Base-by-base conservation (phyloP, 176 grass and related monocot genomes). In the Melocanna baccifera region DNA sequence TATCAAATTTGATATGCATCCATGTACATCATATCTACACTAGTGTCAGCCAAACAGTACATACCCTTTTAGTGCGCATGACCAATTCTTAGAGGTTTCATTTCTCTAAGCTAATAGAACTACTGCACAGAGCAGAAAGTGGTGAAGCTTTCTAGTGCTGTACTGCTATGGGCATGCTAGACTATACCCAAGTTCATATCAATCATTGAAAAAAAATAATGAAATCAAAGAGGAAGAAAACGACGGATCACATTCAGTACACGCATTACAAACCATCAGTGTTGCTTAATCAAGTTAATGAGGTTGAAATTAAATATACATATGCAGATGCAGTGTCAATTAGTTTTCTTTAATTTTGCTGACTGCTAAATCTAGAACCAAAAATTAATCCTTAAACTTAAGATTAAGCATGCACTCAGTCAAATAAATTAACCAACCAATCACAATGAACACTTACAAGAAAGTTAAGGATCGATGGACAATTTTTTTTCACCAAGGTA, bases 381-480 rank as follows among this genome's bases (percentile, higher is more conserved):
- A 73, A 34, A 22, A 62, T 16, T 41, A 15, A 41, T 4, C 1
- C 25, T 62, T 43, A 30, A 62, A 10, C 67, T 70, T 53, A 80
- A 51, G 10, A 65, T 74, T 51, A 26, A 65, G 7, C 40, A 55
- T 11, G 6, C 48, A 19, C 20, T 47, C 62, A 67, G 56, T 28
- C 15, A 67, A 74, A 48, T 72, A 36, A 90, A 78, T 63, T 62
- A 86, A 72, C 32, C 20, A 67, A 67, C 7, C 36, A 90, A 90
- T 72, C 23, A 55, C 43, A 65, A 72, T 6, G 72, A 14, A 10
- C 71, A 70, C 58, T 53, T 75, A 85, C 77, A 65, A 82, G 50
- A 78, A 83, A 58, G 59, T 67, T 63, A 51, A 70, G 22, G n/a
- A 79, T 62, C 22, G 63, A 85, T 57, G 19, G 53, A 61, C 18